Evolutionary conservation across 352 stramenopile species (phyloP), one percentile per base, ranked within the genome.

Genomic region (Pythium guiyangense): DNA sequence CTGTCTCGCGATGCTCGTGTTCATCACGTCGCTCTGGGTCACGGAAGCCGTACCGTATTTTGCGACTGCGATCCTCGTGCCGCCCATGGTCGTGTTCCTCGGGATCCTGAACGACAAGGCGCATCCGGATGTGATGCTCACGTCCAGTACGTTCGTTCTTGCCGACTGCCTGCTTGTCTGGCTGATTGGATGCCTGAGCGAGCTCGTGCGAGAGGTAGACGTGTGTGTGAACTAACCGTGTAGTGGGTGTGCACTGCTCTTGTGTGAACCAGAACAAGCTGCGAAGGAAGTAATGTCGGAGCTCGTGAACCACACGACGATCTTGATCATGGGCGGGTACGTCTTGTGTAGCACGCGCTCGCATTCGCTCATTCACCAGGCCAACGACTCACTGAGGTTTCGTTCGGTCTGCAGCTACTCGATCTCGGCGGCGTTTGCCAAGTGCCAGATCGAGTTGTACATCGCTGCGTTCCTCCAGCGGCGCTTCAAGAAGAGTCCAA

Each of bases 381-480:
- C 44, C 2, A 3, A 18, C 48, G 6, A 3, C 6, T 64, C 17
- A 52, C 49, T 40, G 15, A 10, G 18, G 2, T 10, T 37, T 37
- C 27, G 12, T 37, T 10, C 15, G 18, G 29, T 40, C 12, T 52
- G 53, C 63, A 88, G 76, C 31, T 88, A 88, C 59, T 86, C 87
- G 1, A 96, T 97, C 60, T 96, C 86, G 9, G 88, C 88, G 8
- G 88, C 89, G 9, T 96, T 97, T 54, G 77, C 75, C 6, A 96
- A 96, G 61, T 97, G 90, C 62, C 86, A 97, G 63, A 96, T 97
- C 26, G 90, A 97, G 65, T 69, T 97, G 12, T 91, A 96, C 52
- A 92, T 97, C 49, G 90, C 90, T 6, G 80, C 86, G 14, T 86
- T 94, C 49, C 62, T 97, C 45, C 90, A 97, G 63, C 75, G 86